Base-by-base conservation (phyloP, 805 yeast species). In the Phaffomyces opuntiae region DNA sequence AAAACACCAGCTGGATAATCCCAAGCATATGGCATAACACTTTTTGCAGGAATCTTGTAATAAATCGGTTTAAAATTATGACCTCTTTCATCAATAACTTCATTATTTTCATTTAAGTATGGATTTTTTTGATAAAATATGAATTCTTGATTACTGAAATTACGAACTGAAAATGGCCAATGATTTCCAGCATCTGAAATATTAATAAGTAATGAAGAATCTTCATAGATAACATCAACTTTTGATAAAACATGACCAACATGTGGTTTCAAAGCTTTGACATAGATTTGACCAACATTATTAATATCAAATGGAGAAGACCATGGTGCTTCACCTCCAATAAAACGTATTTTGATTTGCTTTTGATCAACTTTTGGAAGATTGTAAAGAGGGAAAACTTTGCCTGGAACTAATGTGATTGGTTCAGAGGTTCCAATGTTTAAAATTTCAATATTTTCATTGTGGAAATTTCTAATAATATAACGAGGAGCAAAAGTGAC, bases 21-120 rank as follows among this genome's bases (percentile, higher is more conserved):
- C 90, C 96, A 93, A 0, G 99, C 87, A 62, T 93, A 93, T 0
- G 98, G 96, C 98, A 93, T 93, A 3, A 88, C 95, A 65, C 96
- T 86, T 57, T 79, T 80, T 1, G 95, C 80, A 0, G 98, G 97
- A 12, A 95, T 73, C 39, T 78, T 75, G 61, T 91, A 93, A 56
- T 74, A 80, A 11, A 88, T 73, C 0, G 97, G 96, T 50, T 78
- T 81, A 65, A 83, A 90, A 12, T 75, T 73, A 3, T 72, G 69
- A 1, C 75, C 80, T 1, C 68, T 60, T 26, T 67, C 73, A 3
- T 70, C 72, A 11, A 72, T 64, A 43, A 74, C 74, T 17, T 80
- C 83, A 43, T 86, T 87, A 48, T 78, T 82, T 48, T 81, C 85
- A 47, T 77, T 77, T 29, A 75, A 64, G 61, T 57, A 60, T 7